Evolutionary conservation across 306 rosid genomes (phyloP).

Genomic region (Ormosia emarginata): DNA sequence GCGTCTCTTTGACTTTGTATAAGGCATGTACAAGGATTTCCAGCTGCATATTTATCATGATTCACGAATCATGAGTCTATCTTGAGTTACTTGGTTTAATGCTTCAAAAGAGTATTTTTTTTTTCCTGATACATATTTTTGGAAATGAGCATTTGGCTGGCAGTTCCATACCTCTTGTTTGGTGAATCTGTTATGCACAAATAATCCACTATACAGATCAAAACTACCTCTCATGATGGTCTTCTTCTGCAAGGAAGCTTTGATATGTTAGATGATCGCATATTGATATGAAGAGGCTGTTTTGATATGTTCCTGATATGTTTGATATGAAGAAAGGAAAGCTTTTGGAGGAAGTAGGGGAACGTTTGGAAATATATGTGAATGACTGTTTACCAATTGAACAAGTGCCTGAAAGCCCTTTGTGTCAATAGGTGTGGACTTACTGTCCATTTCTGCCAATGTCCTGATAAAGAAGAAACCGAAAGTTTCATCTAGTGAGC

Average conservation of each 20-base stretch:
- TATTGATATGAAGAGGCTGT: no score
- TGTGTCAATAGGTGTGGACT: conserved; percentile 53
- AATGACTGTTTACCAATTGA: conserved; percentile 44
- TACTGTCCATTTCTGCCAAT: conserved; percentile 48
- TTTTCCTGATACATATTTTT: background rate
- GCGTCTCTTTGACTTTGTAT: conserved; percentile 40
- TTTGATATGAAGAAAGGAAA: background rate
- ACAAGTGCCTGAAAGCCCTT: conserved; percentile 49
- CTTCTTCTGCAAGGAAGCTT: conserved; percentile 48
- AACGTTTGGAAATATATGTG: background rate
- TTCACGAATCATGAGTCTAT: background rate
- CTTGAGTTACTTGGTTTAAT: background rate
- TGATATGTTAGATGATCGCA: background rate
- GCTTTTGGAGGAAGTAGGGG: background rate
- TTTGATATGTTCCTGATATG: no score
- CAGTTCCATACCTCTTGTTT: conserved; percentile 53
- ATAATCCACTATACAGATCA: conserved; percentile 59
- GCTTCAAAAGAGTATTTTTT: background rate
- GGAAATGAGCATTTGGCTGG: background rate
- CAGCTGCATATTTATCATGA: conserved; percentile 36
- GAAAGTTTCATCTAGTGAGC: background rate
- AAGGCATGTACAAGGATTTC: conserved; percentile 40
- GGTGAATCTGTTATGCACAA: conserved; percentile 50
- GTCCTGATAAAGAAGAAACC: conserved; percentile 28
- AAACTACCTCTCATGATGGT: conserved; percentile 36